Base-by-base conservation (phyloP, 2,329 filamentous ascomycete genomes). In the Fusarium ramigenum region DNA sequence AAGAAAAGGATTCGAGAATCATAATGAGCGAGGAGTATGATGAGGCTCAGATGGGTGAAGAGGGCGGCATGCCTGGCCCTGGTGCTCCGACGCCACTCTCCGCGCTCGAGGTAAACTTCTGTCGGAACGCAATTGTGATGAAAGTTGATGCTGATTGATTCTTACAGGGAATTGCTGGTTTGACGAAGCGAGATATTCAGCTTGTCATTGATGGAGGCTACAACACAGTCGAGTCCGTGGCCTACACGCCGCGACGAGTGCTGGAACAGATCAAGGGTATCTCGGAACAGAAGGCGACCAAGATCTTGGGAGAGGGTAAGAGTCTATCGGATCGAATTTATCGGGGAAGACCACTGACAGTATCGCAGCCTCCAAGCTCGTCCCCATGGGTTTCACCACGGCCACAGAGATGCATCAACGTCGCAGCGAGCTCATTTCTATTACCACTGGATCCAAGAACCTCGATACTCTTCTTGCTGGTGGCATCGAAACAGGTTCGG, bases 351-450 rank as follows among this genome's bases (percentile, higher is more conserved):
- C 59, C 19, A 36, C 69, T 80, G 40, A 80, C 19, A 7, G 3
- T n/a, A 44, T 19, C 4, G 4, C 40, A 97, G 96, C 96, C 34
- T 95, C 95, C 3, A 99, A 98, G 83, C 89, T 98, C 58, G 96
- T 99, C 2, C 96, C 96, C 0, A 97, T 99, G 95, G 96, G 96
- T 46, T 99, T 99, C 81, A 99, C 97, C 3, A 99, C 96, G 1
- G 96, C 96, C 7, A 99, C 96, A 1, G 97, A 99, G 84, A 99
- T 99, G 95, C 97, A 99, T 80, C 94, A 96, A 77, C 92, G 96
- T 73, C 91, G 97, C 82, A 98, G 95, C 82, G 96, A 98, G 83
- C 89, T 99, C 66, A 99, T 99, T 75, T 98, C 95, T 19, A 97
- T 99, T 75, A 98, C 96, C 7, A 99, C 96, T 7, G 96, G 97